Percentiles rank a stretch among this genome's conserved stretches.
Evolutionary conservation across 345 rosid species (phyloP).

Genomic region (Brassica carinata): DNA sequence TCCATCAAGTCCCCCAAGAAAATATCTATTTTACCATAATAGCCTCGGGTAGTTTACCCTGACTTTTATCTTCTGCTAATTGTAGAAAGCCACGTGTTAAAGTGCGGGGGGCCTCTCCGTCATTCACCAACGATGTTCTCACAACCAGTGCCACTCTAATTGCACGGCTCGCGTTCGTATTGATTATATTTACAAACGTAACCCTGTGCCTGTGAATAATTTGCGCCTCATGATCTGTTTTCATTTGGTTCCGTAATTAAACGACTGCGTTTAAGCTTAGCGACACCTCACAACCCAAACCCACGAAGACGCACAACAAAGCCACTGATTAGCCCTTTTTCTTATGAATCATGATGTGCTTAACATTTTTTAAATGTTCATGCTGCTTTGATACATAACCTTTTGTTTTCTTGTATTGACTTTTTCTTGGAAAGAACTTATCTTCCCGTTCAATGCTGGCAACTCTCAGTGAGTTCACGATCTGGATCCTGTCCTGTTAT

Average conservation of each 20-base stretch:
- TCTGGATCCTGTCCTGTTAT: too few relatives aligned
- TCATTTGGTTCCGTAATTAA: slow-evolving; percentile 3
- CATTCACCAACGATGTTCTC: background rate
- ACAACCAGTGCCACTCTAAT: background rate
- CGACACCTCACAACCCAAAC: background rate
- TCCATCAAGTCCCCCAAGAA: background rate
- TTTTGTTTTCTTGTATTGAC: background rate
- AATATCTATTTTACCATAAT: background rate
- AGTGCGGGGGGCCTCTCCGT: background rate
- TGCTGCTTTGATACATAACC: background rate
- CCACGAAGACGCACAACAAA: background rate
- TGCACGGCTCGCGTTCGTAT: background rate
- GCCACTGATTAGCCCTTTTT: background rate
- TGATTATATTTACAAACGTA: background rate
- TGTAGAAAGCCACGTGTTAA: background rate
- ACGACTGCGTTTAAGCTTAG: slow-evolving; percentile 1
- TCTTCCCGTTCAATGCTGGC: background rate
- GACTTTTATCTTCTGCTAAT: background rate
- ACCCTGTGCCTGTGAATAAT: background rate
- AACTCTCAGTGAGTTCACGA: background rate
- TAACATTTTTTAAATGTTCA: background rate
- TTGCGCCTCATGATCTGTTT: background rate
- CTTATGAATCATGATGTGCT: background rate
- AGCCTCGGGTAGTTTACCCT: background rate
- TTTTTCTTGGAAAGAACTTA: background rate